Conservation (phyloP, 1,284 basidiomycete genomes). For the Coniophora puteana region DNA sequence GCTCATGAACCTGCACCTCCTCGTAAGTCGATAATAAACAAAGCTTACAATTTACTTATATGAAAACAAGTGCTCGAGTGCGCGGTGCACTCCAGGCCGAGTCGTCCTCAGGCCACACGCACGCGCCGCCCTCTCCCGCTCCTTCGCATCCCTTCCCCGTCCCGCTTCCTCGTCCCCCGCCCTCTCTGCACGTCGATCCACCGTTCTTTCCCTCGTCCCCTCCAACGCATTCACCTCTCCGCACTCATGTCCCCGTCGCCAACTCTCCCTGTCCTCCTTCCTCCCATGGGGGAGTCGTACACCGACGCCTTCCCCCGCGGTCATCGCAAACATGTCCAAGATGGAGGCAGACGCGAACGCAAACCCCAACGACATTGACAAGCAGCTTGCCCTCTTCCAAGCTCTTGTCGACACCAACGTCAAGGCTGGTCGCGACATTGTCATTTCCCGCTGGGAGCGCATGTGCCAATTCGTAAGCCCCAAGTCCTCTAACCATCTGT, state of each 20-base stretch:
- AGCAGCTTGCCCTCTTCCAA: constrained; percentile 67
- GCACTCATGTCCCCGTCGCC: constrained; percentile 13
- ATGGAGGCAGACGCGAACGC: constrained; percentile 75
- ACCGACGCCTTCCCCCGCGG: constrained; percentile 54
- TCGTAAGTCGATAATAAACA: constrained; percentile 7
- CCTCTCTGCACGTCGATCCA: constrained; percentile 2
- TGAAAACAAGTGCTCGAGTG: constrained; percentile 30
- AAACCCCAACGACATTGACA: constrained; percentile 59
- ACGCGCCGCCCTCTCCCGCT: constrained; percentile 14
- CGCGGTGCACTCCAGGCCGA: constrained; percentile 28
- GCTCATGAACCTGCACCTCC: constrained; percentile 14
- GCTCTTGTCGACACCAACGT: constrained; percentile 61
- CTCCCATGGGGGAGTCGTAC: constrained; percentile 46
- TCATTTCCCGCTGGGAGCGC: constrained; percentile 76
- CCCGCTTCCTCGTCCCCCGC: constrained; percentile 17
- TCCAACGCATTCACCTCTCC: constrained; percentile 8
- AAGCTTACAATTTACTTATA: too few species aligned
- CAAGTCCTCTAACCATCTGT: not conserved
- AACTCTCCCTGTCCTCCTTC: constrained; percentile 48
- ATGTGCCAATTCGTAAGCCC: constrained; percentile 74
- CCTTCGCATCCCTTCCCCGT: constrained; percentile 22
- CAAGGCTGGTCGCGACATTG: constrained; percentile 63
- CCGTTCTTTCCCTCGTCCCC: constrained; percentile 1
- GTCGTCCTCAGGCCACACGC: too few species aligned
- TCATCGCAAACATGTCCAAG: constrained; percentile 63